Conservation (phyloP, 23 red algal species). For the Pyropia haitanensis region DNA sequence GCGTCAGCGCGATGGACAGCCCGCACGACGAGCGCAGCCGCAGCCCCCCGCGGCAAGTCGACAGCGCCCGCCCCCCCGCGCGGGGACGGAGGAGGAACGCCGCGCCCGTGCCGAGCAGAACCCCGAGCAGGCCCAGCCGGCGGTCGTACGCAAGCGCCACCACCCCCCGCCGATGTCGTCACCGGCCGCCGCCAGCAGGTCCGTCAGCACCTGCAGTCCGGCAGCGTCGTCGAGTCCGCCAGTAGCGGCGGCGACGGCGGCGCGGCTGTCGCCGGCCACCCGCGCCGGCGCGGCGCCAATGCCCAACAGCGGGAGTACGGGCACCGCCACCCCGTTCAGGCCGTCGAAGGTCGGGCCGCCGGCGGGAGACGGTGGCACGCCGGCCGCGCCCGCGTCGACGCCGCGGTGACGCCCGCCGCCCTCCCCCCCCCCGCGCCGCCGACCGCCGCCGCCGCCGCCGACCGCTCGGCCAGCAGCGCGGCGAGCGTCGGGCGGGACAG, state of each 20-base stretch:
- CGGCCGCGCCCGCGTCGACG: too few relatives aligned
- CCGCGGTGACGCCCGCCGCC: too few relatives aligned
- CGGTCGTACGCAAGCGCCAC: conserved; percentile 23
- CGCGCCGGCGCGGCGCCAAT: too few relatives aligned
- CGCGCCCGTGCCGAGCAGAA: conserved; percentile 33
- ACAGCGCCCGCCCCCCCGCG: conserved; percentile 15
- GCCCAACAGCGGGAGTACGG: too few relatives aligned
- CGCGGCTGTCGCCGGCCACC: too few relatives aligned
- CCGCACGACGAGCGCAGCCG: conserved; percentile 43
- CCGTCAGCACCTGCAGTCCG: conserved; percentile 3
- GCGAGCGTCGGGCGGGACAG: background rate
- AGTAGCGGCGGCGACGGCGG: too few relatives aligned
- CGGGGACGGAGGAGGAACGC: conserved; percentile 35
- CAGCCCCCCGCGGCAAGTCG: conserved; percentile 34
- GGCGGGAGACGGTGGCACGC: too few relatives aligned
- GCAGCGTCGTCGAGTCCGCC: background rate
- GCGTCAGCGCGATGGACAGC: conserved; percentile 45
- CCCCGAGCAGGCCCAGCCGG: conserved; percentile 20
- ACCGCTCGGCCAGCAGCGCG: too few relatives aligned
- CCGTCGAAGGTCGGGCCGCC: too few relatives aligned
- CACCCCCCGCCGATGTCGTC: conserved; percentile 29
- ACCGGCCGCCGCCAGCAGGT: background rate
- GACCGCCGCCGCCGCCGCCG: too few relatives aligned
- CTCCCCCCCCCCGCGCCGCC: too few relatives aligned
- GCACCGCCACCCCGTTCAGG: too few relatives aligned